Evolutionary conservation across 257 asterid genomes (phyloP).

Genomic region (Gentiana dahurica): DNA sequence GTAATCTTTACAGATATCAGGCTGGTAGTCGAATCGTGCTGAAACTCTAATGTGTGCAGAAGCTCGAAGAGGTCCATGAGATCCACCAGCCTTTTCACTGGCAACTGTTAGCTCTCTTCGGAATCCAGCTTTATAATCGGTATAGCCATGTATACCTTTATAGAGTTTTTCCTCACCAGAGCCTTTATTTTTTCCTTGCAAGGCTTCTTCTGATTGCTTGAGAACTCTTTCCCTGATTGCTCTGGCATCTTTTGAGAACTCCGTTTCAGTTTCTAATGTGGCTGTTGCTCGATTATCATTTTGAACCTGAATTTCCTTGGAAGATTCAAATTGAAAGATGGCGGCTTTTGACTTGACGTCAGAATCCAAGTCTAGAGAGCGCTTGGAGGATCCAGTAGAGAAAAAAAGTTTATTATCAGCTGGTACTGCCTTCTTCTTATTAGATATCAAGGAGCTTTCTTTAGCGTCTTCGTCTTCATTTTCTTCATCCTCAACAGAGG

Average conservation of each 20-base stretch:
- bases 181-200: constrained; percentile 58
- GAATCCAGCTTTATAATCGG: constrained; percentile 91
- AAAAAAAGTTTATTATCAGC: constrained; percentile 53
- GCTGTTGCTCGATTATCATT: constrained; percentile 79
- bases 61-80: constrained; percentile 92
- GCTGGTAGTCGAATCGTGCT: constrained; percentile 94
- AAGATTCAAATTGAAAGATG: constrained; percentile 63
- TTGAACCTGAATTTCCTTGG: constrained; percentile 69
- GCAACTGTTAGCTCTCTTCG: constrained; percentile 82
- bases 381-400: constrained; percentile 49
- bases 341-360: constrained; percentile 28
- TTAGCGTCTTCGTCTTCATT: constrained; percentile 46
- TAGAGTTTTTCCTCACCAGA: constrained; percentile 51
- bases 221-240: constrained; percentile 75
- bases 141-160: constrained; percentile 74
- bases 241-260: constrained; percentile 75
- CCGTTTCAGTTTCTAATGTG: constrained; percentile 81
- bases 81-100: constrained; percentile 89
- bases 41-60: constrained; percentile 92
- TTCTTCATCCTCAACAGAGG: constrained; percentile 42
- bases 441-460: constrained; percentile 30
- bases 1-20: constrained; percentile 90
- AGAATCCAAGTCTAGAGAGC: constrained; percentile 20
- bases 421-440: constrained; percentile 43
- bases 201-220: constrained; percentile 54